These are phyloP conservation scores for Colletotrichum lini DNA, from an alignment of 2,329 filamentous ascomycete genomes.

Conservation along the genomic window DNA sequence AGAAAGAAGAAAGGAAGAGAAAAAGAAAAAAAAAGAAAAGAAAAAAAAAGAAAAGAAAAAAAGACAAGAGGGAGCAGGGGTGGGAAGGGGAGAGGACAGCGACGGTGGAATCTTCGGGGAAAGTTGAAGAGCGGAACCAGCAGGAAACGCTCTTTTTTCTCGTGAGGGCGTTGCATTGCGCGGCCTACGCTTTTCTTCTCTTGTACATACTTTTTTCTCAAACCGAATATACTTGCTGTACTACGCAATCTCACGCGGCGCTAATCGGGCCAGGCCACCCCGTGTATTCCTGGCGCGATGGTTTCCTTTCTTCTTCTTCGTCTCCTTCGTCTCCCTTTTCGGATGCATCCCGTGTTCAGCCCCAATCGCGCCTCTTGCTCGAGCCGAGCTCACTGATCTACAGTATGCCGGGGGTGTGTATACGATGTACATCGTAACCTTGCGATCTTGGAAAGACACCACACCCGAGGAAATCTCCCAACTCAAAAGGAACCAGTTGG, in stretches of 20 bases:
- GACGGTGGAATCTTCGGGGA: no score
- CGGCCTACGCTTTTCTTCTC: not conserved
- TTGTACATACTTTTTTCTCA: slow-evolving; percentile 9
- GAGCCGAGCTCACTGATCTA: not conserved
- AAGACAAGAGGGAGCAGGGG: no score
- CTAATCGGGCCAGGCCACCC: not conserved
- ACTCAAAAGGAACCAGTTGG: slow-evolving; percentile 2
- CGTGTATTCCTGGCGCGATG: not conserved
- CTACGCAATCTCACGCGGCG: not conserved
- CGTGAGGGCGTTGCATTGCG: not conserved
- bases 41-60: no score
- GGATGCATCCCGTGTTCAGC: no score
- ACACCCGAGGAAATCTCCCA: not conserved
- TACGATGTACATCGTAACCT: not conserved
- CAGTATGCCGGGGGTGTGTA: not conserved
- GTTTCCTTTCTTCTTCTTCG: not conserved
- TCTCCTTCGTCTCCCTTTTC: no score
- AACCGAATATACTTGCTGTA: not conserved
- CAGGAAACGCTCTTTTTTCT: no score
- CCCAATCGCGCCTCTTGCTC: not conserved
- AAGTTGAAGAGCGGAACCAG: no score
- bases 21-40: not conserved
- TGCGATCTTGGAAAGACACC: not conserved
- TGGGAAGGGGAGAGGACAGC: no score
- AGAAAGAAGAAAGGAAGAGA: no score